phyloP scores from a whole-genome alignment of 164 flowering plant species.

The Protea cynaroides region DNA sequence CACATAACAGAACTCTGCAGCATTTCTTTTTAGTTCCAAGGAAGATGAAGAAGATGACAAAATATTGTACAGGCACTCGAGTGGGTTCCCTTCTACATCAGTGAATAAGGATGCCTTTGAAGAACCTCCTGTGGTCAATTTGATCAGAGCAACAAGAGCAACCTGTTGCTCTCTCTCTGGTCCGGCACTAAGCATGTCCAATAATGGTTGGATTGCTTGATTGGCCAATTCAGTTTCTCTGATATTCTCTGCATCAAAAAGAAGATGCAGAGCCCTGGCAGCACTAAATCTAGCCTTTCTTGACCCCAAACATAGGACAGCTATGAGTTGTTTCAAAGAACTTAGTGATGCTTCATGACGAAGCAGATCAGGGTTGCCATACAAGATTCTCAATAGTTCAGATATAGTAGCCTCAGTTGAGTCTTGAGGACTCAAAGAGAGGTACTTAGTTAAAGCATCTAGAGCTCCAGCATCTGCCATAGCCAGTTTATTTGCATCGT shows the following conservation, averaged over 20 bases:
- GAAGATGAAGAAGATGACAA: conserved; percentile 47
- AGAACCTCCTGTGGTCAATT: conserved; percentile 49
- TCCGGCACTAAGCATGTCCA: conserved; percentile 66
- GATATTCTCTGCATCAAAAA: conserved; percentile 67
- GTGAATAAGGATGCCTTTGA: conserved; percentile 40
- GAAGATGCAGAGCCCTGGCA: conserved; percentile 62
- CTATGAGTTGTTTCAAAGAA: conserved; percentile 71
- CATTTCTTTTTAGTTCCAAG: conserved; percentile 57
- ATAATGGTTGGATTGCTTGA: conserved; percentile 71
- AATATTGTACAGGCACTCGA: conserved; percentile 51
- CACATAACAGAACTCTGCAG: conserved; percentile 59
- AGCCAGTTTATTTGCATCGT: conserved; percentile 60
- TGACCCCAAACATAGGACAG: conserved; percentile 77
- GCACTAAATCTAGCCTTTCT: conserved; percentile 70
- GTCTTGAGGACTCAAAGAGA: conserved; percentile 83
- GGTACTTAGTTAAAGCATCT: conserved; percentile 73
- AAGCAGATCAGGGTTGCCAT: conserved; percentile 56
- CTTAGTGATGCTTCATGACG: conserved; percentile 59
- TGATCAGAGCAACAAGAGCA: conserved; percentile 57
- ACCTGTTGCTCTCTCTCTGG: conserved; percentile 63
- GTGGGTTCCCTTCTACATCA: conserved; percentile 58
- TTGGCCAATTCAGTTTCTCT: conserved; percentile 60
- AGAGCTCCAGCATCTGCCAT: conserved; percentile 91
- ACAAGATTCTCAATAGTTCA: conserved; percentile 62
- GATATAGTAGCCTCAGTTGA: conserved; percentile 60